Conservation (phyloP, 768 basidiomycete species). For the Rhizopogon roseolus region DNA sequence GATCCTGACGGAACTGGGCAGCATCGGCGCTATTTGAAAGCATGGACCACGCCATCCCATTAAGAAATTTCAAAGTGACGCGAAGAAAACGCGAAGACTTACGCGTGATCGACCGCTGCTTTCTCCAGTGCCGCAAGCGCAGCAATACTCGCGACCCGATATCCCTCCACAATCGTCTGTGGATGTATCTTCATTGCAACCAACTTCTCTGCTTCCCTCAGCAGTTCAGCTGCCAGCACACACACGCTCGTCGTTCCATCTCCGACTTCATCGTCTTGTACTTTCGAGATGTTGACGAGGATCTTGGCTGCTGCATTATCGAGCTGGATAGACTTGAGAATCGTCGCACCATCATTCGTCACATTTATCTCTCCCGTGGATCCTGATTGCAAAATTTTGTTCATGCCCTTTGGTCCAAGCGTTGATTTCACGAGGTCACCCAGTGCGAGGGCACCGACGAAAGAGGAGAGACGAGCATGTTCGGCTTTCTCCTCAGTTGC, state of each 20-base stretch:
- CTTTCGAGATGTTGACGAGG: slow-evolving; percentile 98
- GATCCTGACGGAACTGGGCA: slow-evolving; percentile 75
- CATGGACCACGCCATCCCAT: background rate
- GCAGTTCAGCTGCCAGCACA: slow-evolving; percentile 85
- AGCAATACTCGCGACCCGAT: slow-evolving; percentile 82
- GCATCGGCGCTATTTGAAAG: slow-evolving; percentile 56
- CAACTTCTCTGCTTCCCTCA: slow-evolving; percentile 94
- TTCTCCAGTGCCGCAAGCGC: slow-evolving; percentile 82
- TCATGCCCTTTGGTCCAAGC: slow-evolving; percentile 98
- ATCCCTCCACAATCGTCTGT: slow-evolving; percentile 97
- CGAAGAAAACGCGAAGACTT: slow-evolving; percentile 25
- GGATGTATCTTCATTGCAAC: slow-evolving; percentile 93
- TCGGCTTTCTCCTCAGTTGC: slow-evolving; percentile 94
- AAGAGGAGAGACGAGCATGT: slow-evolving; percentile 96
- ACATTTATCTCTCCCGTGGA: slow-evolving; percentile 92
- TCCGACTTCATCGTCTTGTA: slow-evolving; percentile 99
- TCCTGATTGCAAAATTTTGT: slow-evolving; percentile 94
- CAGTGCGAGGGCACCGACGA: slow-evolving; percentile 94
- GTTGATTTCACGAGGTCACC: slow-evolving; percentile 99
- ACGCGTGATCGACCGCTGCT: slow-evolving; percentile 83
- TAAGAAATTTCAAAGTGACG: background rate
- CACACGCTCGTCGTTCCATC: slow-evolving; percentile 93
- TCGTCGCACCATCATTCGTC: slow-evolving; percentile 98
- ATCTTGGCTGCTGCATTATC: slow-evolving; percentile 99
- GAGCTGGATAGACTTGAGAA: slow-evolving; percentile 93